Percentiles rank a stretch among this genome's conserved stretches.
Conservation (phyloP, 2,329 filamentous ascomycete genomes). For the Macroventuria anomochaeta region DNA sequence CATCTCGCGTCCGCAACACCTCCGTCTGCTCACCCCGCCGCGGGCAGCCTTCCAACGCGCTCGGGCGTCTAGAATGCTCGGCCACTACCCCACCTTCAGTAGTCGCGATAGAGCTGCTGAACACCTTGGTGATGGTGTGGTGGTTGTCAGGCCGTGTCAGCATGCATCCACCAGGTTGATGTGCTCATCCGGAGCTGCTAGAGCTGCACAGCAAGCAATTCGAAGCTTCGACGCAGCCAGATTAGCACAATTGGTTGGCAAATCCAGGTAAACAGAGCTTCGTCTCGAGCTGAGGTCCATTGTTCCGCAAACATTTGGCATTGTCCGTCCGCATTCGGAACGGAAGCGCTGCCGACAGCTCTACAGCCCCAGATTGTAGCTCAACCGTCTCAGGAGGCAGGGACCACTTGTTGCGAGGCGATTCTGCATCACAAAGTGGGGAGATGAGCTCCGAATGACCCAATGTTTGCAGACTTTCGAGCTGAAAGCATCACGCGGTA, state of each 20-base stretch:
- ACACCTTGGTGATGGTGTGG: conserved; percentile 8
- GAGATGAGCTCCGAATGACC: conserved; percentile 36
- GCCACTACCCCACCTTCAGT: conserved; percentile 14
- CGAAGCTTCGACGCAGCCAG: not conserved
- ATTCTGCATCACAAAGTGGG: conserved; percentile 43
- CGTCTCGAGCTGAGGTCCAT: not conserved
- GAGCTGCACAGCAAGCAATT: not conserved
- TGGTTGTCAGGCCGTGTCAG: conserved; percentile 14
- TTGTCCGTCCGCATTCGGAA: conserved; percentile 27
- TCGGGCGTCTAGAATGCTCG: conserved; percentile 16
- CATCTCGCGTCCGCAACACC: conserved; percentile 17
- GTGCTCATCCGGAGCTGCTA: not conserved
- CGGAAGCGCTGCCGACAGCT: conserved; percentile 17
- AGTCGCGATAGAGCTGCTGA: conserved; percentile 6
- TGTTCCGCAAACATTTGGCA: conserved; percentile 10
- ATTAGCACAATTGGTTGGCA: not conserved
- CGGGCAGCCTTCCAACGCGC: not conserved
- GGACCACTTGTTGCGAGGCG: conserved; percentile 29
- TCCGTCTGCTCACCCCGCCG: conserved; percentile 11
- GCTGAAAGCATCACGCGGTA: conserved; percentile 23
- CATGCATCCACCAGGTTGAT: conserved; percentile 8
- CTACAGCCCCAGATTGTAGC: conserved; percentile 15
- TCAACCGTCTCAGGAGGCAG: conserved; percentile 19
- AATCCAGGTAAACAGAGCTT: not conserved
- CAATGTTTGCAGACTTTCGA: conserved; percentile 26